Percentiles rank a stretch among this genome's conserved stretches.
Conservation (phyloP, 2,329 filamentous ascomycete genomes). For the Akanthomyces uredinophilus region DNA sequence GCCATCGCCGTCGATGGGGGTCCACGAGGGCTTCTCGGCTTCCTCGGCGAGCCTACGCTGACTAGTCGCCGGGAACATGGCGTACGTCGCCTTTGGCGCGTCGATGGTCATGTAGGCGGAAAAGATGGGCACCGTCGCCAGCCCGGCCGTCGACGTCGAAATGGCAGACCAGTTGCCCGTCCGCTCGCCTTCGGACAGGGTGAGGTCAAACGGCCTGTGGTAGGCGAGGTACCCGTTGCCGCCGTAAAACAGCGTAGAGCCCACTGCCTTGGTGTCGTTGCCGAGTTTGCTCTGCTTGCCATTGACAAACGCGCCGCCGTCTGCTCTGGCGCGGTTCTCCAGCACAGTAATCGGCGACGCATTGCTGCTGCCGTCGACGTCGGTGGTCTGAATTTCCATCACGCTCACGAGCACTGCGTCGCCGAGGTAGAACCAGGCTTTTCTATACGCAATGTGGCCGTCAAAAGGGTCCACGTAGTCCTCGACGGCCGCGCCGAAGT, state of each 20-base stretch:
- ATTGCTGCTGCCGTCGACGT: neutral
- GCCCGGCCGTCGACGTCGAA: constrained; percentile 19
- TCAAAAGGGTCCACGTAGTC: constrained; percentile 20
- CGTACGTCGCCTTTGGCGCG: constrained; percentile 17
- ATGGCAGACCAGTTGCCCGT: constrained; percentile 23
- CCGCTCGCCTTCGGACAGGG: constrained; percentile 18
- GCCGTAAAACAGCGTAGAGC: constrained; percentile 18
- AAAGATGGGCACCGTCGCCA: constrained; percentile 18
- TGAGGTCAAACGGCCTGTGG: constrained; percentile 18
- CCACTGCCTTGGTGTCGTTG: neutral
- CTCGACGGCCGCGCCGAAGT: constrained; percentile 18
- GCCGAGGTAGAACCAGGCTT: constrained; percentile 21
- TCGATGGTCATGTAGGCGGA: constrained; percentile 19
- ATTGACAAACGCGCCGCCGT: constrained; percentile 15
- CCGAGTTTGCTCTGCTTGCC: constrained; percentile 8
- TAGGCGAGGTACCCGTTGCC: constrained; percentile 21
- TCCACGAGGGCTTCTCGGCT: constrained; percentile 13
- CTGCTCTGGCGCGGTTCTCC: constrained; percentile 19
- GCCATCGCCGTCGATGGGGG: constrained; percentile 16
- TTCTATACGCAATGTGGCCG: constrained; percentile 19
- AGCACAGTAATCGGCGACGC: constrained; percentile 19
- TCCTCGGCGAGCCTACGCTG: constrained; percentile 15
- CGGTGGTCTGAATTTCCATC: constrained; percentile 15
- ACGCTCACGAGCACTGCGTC: constrained; percentile 20
- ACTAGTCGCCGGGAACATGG: constrained; percentile 19